Evolutionary conservation across 1,284 basidiomycete species (phyloP), one percentile per base, ranked within the genome.

Genomic region (Entoloma clypeatum): DNA sequence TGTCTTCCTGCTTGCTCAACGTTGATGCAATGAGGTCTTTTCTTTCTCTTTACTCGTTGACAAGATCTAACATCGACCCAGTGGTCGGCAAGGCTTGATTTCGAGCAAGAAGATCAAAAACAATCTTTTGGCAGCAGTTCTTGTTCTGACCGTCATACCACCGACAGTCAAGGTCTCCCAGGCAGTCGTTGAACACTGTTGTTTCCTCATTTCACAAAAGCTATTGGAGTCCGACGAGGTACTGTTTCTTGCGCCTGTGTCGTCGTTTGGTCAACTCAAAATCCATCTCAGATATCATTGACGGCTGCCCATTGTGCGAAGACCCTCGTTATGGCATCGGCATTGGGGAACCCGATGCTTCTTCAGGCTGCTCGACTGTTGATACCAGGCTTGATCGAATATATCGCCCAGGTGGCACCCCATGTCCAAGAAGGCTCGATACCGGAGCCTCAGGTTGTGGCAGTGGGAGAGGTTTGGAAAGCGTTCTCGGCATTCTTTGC

Each of bases 21-120:
- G 74, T 97, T 16, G 92, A 97, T 52, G 91, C 88, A 49, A 91
- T 96, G 83, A 79, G 91, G 91, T 92, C 41, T 49, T 80, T 63
- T 8, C 25, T 36, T 36, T 34, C 24, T 11, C 24, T 19, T 38
- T 10, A 30, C 49, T 13, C 10, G 19, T 14, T 16, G 28, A 44
- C 41, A 44, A 35, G 18, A 49, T 22, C 38, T 31, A 22, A 23
- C 36, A 31, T 22, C 33, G 21, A 9, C 25, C 3, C 27, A 93
- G 92, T 41, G 82, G 87, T 7, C 80, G 92, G 33, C 74, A 83
- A 44, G 94, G 93, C 3, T 55, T 73, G 0, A 79, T 88, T 7
- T 87, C 88, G 2, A 67, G 76, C 6, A 80, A 84, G 63, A 97
- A 97, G 67, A 76, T 90, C 61, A 94, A 92, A 64, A 91, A 86